Evolutionary conservation across 768 basidiomycete genomes (phyloP), one percentile per base, ranked within the genome.

Genomic region (Glaciozyma martinii): DNA sequence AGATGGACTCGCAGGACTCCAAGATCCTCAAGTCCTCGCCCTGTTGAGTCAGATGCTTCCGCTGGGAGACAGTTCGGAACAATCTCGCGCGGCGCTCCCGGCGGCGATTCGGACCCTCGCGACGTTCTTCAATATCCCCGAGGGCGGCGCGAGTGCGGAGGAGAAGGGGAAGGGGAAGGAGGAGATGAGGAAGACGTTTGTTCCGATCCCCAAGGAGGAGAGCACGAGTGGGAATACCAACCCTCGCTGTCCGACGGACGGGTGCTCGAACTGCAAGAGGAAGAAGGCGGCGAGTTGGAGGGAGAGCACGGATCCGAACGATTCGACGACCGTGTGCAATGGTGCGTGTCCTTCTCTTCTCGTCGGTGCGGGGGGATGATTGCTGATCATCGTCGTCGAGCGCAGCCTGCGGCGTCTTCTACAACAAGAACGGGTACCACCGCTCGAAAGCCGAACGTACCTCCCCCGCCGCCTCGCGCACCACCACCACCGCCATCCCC

Each of bases 361-460:
- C 21, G 3, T 47, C 19, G 21, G n/a, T n/a, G n/a, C n/a, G n/a
- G n/a, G n/a, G n/a, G n/a, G n/a, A n/a, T n/a, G n/a, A n/a, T n/a
- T n/a, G n/a, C n/a, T n/a, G n/a, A n/a, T n/a, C n/a, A n/a, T 25
- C 19, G 46, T 47, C 13, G 23, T 50, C 13, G n/a, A 50, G 25
- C 16, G n/a, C 60, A 70, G 68, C 70, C 18, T 71, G 70, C 56
- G 70, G 70, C n/a, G 60, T 27, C 16, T 71, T 65, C 63, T 71
- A 46, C 66, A 71, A 71, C 56, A 67, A 67, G 61, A 60, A 71
- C 46, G 70, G 70, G 23, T 61, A 61, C 66, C 70, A 71, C 49
- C 70, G 70, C 23, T 27, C 56, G 40, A 71, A 67, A 30, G 61
- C 42, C 18, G 60, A 42, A 42, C 56, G n/a, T 25, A 60, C 59